These are phyloP conservation scores for Poa annua DNA, from an alignment of 176 grass and related monocot species.

Conservation along the genomic window DNA sequence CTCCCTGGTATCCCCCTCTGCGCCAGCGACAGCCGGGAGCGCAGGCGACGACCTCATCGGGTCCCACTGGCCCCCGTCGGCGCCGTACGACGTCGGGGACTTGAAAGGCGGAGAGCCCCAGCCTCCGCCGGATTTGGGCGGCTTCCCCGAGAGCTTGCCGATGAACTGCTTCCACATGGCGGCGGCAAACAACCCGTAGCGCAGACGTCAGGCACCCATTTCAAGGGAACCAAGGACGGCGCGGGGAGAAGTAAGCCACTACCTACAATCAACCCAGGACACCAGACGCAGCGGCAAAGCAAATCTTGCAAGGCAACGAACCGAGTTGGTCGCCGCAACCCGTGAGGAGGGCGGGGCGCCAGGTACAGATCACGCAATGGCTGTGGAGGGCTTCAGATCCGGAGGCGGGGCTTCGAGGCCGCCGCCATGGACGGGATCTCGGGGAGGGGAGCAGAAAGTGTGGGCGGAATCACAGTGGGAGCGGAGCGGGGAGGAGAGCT, in stretches of 20 bases:
- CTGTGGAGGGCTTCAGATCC: slow-evolving; percentile 27
- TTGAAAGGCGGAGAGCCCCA: slow-evolving; percentile 39
- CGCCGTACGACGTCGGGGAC: slow-evolving; percentile 13
- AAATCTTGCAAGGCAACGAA: slow-evolving; percentile 45
- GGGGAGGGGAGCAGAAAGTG: slow-evolving; percentile 26
- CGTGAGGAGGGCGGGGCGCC: slow-evolving; percentile 18
- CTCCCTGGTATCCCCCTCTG: slow-evolving; percentile 57
- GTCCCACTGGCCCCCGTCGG: slow-evolving; percentile 36
- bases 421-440: slow-evolving; percentile 58
- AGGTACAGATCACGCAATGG: neutral
- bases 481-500: slow-evolving; percentile 19
- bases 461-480: slow-evolving; percentile 34
- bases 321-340: neutral
- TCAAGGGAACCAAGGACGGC: slow-evolving; percentile 33
- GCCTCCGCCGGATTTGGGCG: slow-evolving; percentile 56
- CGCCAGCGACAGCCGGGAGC: neutral
- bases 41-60: slow-evolving; percentile 14
- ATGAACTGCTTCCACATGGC: slow-evolving; percentile 96
- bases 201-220: slow-evolving; percentile 46
- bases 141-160: slow-evolving; percentile 80
- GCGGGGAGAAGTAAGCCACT: slow-evolving; percentile 36
- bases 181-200: slow-evolving; percentile 20
- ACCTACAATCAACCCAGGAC: slow-evolving; percentile 33
- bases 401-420: slow-evolving; percentile 20
- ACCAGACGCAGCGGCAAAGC: slow-evolving; percentile 6